phyloP scores from a whole-genome alignment of 306 rosid genomes.

The Hylodesmum podocarpum region DNA sequence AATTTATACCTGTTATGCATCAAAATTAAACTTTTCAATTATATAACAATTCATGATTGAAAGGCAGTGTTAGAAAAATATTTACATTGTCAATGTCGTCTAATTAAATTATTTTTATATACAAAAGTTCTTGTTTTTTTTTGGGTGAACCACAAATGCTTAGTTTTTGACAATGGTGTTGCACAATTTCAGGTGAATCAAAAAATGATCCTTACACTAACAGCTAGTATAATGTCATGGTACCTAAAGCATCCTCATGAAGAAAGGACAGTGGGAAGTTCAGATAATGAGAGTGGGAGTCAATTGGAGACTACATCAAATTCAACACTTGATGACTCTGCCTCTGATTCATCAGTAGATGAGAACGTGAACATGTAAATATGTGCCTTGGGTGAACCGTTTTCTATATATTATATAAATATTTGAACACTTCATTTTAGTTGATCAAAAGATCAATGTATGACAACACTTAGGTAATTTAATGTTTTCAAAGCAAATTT shows the following conservation, averaged over 20 bases:
- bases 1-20: too few relatives aligned
- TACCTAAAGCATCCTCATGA: slow-evolving; percentile 73
- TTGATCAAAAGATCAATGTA: slow-evolving; percentile 54
- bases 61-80: too few relatives aligned
- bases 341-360: slow-evolving; percentile 86
- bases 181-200: slow-evolving; percentile 71
- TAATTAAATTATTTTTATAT: background rate
- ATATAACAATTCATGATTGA: background rate
- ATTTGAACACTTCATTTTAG: slow-evolving; percentile 23
- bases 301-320: slow-evolving; percentile 71
- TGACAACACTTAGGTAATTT: slow-evolving; percentile 39
- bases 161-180: background rate
- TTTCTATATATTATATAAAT: background rate
- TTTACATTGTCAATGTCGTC: background rate
- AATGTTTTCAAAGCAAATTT: slow-evolving; percentile 36
- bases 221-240: slow-evolving; percentile 98
- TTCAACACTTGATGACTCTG: slow-evolving; percentile 85
- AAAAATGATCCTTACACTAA: slow-evolving; percentile 96
- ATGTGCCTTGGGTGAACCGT: slow-evolving; percentile 34
- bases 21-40: background rate
- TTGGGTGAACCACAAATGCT: too few relatives aligned
- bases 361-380: slow-evolving; percentile 64
- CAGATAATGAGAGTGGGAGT: slow-evolving; percentile 83
- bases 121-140: too few relatives aligned
- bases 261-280: slow-evolving; percentile 54